A percentile compares a stretch with the other conserved stretches of the same genome.
These are phyloP conservation scores for Symmetrospora coprosmae DNA, from an alignment of 768 basidiomycete genomes.

Conservation along the genomic window DNA sequence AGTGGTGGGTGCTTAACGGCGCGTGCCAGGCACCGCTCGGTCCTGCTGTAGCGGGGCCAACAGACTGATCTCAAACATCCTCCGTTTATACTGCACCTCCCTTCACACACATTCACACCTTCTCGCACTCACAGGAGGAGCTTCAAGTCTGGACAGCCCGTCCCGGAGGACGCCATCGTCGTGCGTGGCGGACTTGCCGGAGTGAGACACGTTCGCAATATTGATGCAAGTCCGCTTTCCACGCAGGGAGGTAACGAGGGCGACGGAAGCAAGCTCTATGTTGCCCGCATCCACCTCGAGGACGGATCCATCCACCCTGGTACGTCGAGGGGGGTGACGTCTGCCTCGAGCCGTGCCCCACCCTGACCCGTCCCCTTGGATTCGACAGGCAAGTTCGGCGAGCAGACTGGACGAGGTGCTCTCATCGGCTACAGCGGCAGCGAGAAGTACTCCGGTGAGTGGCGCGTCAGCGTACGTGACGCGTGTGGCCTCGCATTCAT, in stretches of 20 bases:
- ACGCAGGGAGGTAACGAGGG: slow-evolving; percentile 11
- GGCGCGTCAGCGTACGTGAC: too few species aligned
- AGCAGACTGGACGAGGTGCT: slow-evolving; percentile 1
- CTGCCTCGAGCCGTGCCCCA: too few species aligned
- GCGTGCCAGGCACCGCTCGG: too few species aligned
- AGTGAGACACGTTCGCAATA: too few species aligned
- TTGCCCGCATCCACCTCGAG: slow-evolving; percentile 6
- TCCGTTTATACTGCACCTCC: neutral
- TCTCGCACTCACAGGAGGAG: neutral
- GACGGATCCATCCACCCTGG: neutral
- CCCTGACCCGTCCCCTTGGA: too few species aligned
- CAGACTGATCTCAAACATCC: neutral
- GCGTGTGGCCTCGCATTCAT: too few species aligned
- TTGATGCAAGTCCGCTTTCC: too few species aligned
- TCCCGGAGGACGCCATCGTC: slow-evolving; percentile 10
- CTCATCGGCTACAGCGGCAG: neutral
- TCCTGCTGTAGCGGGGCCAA: too few species aligned
- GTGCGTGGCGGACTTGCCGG: too few species aligned
- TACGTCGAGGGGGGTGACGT: too few species aligned
- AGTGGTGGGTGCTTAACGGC: too few species aligned
- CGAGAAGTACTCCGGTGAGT: slow-evolving; percentile 11
- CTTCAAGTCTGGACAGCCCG: slow-evolving; percentile 5
- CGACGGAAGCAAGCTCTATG: neutral
- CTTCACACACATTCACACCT: neutral
- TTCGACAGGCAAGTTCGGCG: slow-evolving; percentile 11